phyloP scores from a whole-genome alignment of 768 basidiomycete genomes.

The Tubosaeta sp. region DNA sequence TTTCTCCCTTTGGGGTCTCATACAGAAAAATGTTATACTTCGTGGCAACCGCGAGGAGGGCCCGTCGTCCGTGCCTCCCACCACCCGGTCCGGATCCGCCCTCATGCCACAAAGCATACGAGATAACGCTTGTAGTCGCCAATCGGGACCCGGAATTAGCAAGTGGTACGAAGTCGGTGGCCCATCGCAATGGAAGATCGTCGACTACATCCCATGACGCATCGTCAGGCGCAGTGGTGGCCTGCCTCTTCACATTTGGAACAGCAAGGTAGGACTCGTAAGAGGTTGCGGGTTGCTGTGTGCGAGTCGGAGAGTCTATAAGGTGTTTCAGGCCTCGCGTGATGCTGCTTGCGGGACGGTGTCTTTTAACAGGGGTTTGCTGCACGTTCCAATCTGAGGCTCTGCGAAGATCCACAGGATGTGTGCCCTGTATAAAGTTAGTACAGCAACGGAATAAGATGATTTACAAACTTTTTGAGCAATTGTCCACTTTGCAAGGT shows the following conservation, averaged over 20 bases:
- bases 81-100: slow-evolving; percentile 43
- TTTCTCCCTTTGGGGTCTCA: slow-evolving; percentile 77
- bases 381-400: slow-evolving; percentile 50
- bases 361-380: slow-evolving; percentile 41
- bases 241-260: slow-evolving; percentile 21
- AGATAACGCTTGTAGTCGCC: slow-evolving; percentile 50
- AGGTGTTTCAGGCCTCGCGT: slow-evolving; percentile 62
- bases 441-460: background rate
- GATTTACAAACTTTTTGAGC: slow-evolving; percentile 52
- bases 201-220: slow-evolving; percentile 73
- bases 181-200: slow-evolving; percentile 73
- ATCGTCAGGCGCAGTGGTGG: slow-evolving; percentile 38
- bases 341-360: slow-evolving; percentile 53
- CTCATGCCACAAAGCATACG: slow-evolving; percentile 67
- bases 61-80: slow-evolving; percentile 42
- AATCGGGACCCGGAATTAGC: slow-evolving; percentile 64
- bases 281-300: slow-evolving; percentile 23
- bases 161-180: slow-evolving; percentile 82
- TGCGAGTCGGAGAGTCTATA: slow-evolving; percentile 35
- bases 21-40: slow-evolving; percentile 72
- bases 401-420: slow-evolving; percentile 57
- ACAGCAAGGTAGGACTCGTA: slow-evolving; percentile 31
- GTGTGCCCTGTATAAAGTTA: slow-evolving; percentile 41
- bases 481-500: slow-evolving; percentile 70
- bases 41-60: slow-evolving; percentile 70